These are phyloP conservation scores for Colletotrichum incanum DNA, from an alignment of 2,329 filamentous ascomycete genomes.

Conservation along the genomic window DNA sequence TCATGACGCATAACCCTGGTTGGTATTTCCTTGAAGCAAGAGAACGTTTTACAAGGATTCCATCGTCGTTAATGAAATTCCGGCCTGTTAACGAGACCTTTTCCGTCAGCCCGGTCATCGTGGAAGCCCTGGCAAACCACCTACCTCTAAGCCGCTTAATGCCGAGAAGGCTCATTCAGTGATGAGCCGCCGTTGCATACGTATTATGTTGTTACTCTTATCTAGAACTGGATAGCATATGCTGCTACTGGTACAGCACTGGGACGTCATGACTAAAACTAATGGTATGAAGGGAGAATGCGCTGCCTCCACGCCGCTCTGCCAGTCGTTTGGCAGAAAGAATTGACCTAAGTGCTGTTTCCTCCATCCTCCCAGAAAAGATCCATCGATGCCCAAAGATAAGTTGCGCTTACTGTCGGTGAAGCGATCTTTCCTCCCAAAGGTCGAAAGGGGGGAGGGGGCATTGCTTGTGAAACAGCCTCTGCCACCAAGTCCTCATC, in stretches of 20 bases:
- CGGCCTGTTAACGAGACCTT: background rate
- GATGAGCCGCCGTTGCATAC: background rate
- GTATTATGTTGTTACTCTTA: background rate
- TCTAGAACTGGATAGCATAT: background rate
- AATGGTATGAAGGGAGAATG: background rate
- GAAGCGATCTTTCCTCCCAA: background rate
- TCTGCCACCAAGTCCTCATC: background rate
- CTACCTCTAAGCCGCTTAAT: constrained; percentile 12
- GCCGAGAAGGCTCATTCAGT: background rate
- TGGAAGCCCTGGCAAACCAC: background rate
- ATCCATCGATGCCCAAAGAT: background rate
- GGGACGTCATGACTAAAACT: background rate
- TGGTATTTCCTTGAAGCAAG: background rate
- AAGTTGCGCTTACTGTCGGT: background rate
- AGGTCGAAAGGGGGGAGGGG: background rate
- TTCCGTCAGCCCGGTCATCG: background rate
- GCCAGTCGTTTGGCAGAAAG: background rate
- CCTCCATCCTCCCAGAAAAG: background rate
- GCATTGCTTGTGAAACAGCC: background rate
- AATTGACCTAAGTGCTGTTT: background rate
- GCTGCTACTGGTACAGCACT: too few species aligned
- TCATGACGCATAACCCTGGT: background rate
- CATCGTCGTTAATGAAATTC: background rate
- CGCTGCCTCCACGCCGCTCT: background rate
- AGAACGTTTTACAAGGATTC: background rate